Conservation (phyloP, 257 asterid species). For the Phtheirospermum japonicum region DNA sequence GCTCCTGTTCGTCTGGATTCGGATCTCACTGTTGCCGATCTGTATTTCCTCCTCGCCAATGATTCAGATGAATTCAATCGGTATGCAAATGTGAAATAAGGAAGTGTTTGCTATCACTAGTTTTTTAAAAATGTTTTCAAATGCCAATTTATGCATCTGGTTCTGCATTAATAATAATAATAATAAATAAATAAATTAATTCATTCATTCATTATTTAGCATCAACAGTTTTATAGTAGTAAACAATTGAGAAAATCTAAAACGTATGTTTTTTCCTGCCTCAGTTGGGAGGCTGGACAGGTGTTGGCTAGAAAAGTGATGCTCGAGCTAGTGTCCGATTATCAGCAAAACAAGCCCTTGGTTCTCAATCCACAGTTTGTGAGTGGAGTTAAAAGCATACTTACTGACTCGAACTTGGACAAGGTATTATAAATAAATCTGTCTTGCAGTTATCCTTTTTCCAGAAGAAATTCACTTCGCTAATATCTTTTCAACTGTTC, state of each 20-base stretch:
- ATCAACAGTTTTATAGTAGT: neutral
- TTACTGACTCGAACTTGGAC: constrained; percentile 58
- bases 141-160: neutral
- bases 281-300: constrained; percentile 89
- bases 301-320: constrained; percentile 71
- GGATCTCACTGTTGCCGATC: constrained; percentile 67
- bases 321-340: constrained; percentile 70
- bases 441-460: neutral
- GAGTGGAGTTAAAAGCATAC: constrained; percentile 63
- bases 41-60: constrained; percentile 74
- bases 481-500: constrained; percentile 15
- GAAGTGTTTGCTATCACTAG: neutral
- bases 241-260: constrained; percentile 6
- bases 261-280: constrained; percentile 14
- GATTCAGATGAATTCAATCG: constrained; percentile 88
- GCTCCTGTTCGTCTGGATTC: constrained; percentile 78
- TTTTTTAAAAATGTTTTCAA: neutral
- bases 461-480: neutral
- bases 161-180: neutral
- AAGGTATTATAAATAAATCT: constrained; percentile 41
- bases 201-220: too few species aligned
- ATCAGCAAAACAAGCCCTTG: constrained; percentile 63
- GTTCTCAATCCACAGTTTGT: constrained; percentile 66
- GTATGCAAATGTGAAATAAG: constrained; percentile 33
- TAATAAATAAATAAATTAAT: too few species aligned